phyloP scores from a whole-genome alignment of 768 basidiomycete species.

The Collybia sp. region DNA sequence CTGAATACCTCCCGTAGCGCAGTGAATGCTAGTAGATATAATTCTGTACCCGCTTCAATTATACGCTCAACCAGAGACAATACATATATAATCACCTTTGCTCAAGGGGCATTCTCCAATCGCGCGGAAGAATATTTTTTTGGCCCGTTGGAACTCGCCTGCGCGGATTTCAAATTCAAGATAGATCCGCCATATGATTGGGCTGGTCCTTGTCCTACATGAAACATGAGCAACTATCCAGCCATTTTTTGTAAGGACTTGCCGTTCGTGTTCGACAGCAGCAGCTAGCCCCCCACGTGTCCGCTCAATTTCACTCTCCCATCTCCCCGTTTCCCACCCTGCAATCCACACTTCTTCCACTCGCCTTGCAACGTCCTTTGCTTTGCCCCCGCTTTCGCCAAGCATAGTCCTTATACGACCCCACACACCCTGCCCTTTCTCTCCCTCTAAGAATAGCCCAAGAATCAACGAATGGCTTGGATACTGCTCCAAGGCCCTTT shows the following conservation, averaged over 20 bases:
- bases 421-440: conserved; percentile 78
- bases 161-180: conserved; percentile 73
- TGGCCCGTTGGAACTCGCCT: conserved; percentile 56
- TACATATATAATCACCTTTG: conserved; percentile 50
- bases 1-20: conserved; percentile 62
- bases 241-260: neutral
- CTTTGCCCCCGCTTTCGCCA: conserved; percentile 40
- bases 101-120: conserved; percentile 69
- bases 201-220: conserved; percentile 59
- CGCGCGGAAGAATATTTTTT: conserved; percentile 69
- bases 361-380: conserved; percentile 56
- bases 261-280: conserved; percentile 70
- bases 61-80: conserved; percentile 1
- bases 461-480: conserved; percentile 70
- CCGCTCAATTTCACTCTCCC: conserved; percentile 68
- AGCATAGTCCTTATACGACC: conserved; percentile 58
- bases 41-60: conserved; percentile 33
- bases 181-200: conserved; percentile 67
- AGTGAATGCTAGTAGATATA: conserved; percentile 78
- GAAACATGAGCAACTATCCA: conserved; percentile 5
- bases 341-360: conserved; percentile 73
- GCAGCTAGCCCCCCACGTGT: conserved; percentile 57
- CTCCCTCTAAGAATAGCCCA: conserved; percentile 70
- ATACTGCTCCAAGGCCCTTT: conserved; percentile 50
- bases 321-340: conserved; percentile 72